Percentiles rank a stretch among this genome's conserved stretches.
Conservation (phyloP, 148 eudicot genomes). For the Hydrangea macrophylla region DNA sequence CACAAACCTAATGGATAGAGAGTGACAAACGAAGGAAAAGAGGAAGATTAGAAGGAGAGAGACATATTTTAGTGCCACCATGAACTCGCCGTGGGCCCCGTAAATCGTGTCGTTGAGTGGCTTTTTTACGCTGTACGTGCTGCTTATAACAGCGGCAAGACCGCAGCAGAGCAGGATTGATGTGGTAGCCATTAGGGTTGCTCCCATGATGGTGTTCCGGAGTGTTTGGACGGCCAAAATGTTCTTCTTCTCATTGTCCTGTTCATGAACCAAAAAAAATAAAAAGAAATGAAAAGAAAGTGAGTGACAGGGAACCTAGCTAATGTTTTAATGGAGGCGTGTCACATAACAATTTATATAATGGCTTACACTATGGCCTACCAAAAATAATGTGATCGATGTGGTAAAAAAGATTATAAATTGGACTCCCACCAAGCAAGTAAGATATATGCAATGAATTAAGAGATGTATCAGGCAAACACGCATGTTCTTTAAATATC, state of each 20-base stretch:
- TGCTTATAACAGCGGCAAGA: slow-evolving; percentile 84
- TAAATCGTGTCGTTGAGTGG: slow-evolving; percentile 76
- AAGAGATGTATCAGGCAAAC: too few species aligned
- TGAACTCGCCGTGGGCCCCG: slow-evolving; percentile 89
- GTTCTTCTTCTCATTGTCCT: slow-evolving; percentile 98
- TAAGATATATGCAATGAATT: too few species aligned
- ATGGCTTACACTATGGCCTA: not conserved
- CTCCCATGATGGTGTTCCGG: slow-evolving; percentile 91
- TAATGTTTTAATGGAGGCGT: too few species aligned
- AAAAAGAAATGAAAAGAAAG: not conserved
- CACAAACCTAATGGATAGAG: slow-evolving; percentile 75
- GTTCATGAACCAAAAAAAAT: too few species aligned
- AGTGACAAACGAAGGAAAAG: slow-evolving; percentile 77
- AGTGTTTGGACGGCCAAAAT: slow-evolving; percentile 90
- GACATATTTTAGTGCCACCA: slow-evolving; percentile 84
- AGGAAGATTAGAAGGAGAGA: slow-evolving; percentile 64
- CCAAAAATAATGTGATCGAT: too few species aligned
- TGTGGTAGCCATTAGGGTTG: slow-evolving; percentile 96
- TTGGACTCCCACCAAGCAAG: too few species aligned
- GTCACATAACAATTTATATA: too few species aligned
- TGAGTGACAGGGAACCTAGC: too few species aligned
- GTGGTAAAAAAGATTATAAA: too few species aligned
- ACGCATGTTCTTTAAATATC: too few species aligned
- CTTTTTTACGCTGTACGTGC: slow-evolving; percentile 83
- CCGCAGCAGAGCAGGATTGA: slow-evolving; percentile 86